These are phyloP conservation scores for Coniochaeta sp. DNA, from an alignment of 2,329 filamentous ascomycete genomes.

Conservation along the genomic window DNA sequence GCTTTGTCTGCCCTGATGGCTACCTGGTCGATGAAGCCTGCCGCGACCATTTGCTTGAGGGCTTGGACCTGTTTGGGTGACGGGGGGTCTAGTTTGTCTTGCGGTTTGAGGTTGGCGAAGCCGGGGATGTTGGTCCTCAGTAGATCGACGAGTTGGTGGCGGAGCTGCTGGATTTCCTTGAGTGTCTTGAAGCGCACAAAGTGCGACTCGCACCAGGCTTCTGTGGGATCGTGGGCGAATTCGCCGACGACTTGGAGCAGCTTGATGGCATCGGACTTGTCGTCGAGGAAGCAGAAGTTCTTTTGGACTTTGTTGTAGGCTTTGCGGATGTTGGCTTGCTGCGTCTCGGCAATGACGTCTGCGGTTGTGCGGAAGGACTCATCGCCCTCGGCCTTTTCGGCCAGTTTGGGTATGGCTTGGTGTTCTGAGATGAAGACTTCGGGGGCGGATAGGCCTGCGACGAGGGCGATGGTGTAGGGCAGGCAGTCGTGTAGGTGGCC, in stretches of 20 bases:
- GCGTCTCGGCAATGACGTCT: slow-evolving; percentile 65
- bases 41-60: slow-evolving; percentile 84
- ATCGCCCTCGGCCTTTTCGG: slow-evolving; percentile 35
- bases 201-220: slow-evolving; percentile 71
- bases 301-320: slow-evolving; percentile 65
- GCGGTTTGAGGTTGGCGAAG: slow-evolving; percentile 48
- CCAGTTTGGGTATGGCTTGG: slow-evolving; percentile 58
- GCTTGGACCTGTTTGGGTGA: slow-evolving; percentile 65
- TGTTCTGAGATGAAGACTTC: slow-evolving; percentile 82
- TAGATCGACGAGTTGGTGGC: slow-evolving; percentile 74
- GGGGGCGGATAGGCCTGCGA: slow-evolving; percentile 79
- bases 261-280: slow-evolving; percentile 82
- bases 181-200: slow-evolving; percentile 85
- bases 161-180: slow-evolving; percentile 76
- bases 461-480: slow-evolving; percentile 78
- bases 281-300: slow-evolving; percentile 73
- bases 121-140: slow-evolving; percentile 66
- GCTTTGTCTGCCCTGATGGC: slow-evolving; percentile 87
- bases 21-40: slow-evolving; percentile 90
- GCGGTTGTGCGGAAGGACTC: slow-evolving; percentile 51
- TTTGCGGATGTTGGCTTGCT: slow-evolving; percentile 54
- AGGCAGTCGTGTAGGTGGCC: slow-evolving; percentile 77
- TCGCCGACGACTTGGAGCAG: slow-evolving; percentile 82
- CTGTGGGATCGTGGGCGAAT: slow-evolving; percentile 66
- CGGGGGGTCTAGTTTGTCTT: slow-evolving; percentile 48